phyloP scores from a whole-genome alignment of 805 yeast species.

The Starmerella asiatica region DNA sequence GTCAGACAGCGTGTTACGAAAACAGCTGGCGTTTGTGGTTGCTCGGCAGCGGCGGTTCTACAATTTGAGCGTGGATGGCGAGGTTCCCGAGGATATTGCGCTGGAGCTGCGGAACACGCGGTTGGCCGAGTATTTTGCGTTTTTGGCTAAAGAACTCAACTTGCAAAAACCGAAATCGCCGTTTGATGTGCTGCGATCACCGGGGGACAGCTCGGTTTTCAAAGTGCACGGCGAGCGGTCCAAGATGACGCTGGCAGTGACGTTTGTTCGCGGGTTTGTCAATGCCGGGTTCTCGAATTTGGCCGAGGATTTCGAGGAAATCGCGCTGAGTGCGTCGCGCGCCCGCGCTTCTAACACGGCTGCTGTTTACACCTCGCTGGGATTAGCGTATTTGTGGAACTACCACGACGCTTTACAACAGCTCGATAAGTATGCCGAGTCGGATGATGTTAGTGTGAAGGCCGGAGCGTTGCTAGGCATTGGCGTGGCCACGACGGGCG shows the following conservation, averaged over 20 bases:
- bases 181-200: conserved; percentile 85
- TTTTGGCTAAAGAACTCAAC: conserved; percentile 76
- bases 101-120: conserved; percentile 72
- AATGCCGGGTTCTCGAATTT: conserved; percentile 80
- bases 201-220: conserved; percentile 42
- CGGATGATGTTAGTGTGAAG: conserved; percentile 59
- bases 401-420: conserved; percentile 75
- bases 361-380: conserved; percentile 90
- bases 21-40: conserved; percentile 81
- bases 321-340: conserved; percentile 10
- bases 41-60: conserved; percentile 78
- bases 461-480: conserved; percentile 96
- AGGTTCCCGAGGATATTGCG: conserved; percentile 42
- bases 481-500: conserved; percentile 83
- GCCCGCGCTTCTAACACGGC: conserved; percentile 32
- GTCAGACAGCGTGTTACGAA: conserved; percentile 55
- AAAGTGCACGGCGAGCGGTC: conserved; percentile 50
- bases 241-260: conserved; percentile 83
- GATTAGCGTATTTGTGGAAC: conserved; percentile 86
- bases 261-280: conserved; percentile 85
- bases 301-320: conserved; percentile 51
- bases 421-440: conserved; percentile 76
- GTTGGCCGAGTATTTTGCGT: conserved; percentile 63
- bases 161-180: conserved; percentile 83
- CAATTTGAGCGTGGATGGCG: conserved; percentile 30